phyloP scores from a whole-genome alignment of 2,329 filamentous ascomycete species.

The Clarireedia sp. region DNA sequence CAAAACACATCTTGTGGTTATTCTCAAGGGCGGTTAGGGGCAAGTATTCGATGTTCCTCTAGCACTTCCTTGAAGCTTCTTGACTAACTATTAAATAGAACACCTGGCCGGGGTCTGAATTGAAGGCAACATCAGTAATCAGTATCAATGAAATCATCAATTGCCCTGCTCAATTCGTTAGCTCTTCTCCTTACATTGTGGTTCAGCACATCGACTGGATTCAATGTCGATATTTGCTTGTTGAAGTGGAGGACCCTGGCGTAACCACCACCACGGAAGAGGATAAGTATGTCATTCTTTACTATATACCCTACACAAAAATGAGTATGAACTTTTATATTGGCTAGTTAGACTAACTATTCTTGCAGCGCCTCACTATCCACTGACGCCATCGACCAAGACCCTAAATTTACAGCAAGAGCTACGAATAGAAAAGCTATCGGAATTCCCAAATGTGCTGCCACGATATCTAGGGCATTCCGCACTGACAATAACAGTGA shows the following conservation, averaged over 20 bases:
- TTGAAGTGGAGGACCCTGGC: conserved; percentile 28
- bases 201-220: conserved; percentile 77
- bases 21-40: conserved; percentile 1
- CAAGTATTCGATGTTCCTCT: conserved; percentile 11
- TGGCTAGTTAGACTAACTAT: neutral
- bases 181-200: conserved; percentile 55
- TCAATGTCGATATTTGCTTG: conserved; percentile 78
- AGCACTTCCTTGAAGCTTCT: neutral
- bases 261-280: neutral
- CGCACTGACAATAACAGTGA: conserved; percentile 5
- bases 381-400: conserved; percentile 15
- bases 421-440: conserved; percentile 17
- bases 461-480: conserved; percentile 24
- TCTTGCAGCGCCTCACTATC: neutral
- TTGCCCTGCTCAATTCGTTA: conserved; percentile 52
- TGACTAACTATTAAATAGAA: conserved; percentile 10
- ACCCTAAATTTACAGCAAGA: conserved; percentile 20
- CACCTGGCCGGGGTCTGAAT: conserved; percentile 59
- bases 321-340: neutral
- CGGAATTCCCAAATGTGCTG: conserved; percentile 25
- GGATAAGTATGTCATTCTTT: neutral
- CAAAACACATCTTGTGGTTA: conserved; percentile 43
- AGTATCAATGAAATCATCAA: conserved; percentile 86
- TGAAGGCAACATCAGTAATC: conserved; percentile 53
- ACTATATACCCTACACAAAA: too few species aligned